phyloP scores from a whole-genome alignment of 495 filamentous ascomycete genomes.

The Penicillium longicatenatum region DNA sequence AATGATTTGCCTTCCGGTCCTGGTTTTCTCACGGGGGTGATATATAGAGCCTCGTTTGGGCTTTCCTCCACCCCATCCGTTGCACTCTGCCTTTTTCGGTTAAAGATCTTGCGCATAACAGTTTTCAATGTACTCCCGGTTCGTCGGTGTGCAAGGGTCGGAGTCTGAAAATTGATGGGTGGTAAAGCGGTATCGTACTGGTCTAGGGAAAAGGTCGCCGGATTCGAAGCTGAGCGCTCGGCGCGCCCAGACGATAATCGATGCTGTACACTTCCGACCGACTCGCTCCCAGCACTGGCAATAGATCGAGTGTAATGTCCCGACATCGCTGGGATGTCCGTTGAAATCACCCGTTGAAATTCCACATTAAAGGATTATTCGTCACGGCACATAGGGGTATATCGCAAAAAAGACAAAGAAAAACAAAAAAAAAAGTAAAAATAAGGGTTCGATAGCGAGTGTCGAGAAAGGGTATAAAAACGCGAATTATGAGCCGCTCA shows the following conservation, averaged over 20 bases:
- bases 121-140: conserved; percentile 49
- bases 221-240: conserved; percentile 23
- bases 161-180: conserved; percentile 26
- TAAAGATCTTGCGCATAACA: conserved; percentile 53
- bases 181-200: conserved; percentile 29
- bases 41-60: conserved; percentile 21
- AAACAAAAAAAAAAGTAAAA: conserved; percentile 2
- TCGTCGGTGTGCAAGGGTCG: conserved; percentile 35
- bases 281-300: conserved; percentile 28
- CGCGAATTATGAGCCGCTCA: conserved; percentile 17
- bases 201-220: conserved; percentile 24
- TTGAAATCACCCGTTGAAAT: neutral
- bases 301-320: conserved; percentile 20
- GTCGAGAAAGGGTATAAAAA: conserved; percentile 21
- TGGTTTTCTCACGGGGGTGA: conserved; percentile 2
- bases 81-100: conserved; percentile 43
- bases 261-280: conserved; percentile 12
- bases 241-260: conserved; percentile 19
- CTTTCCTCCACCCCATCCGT: conserved; percentile 35
- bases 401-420: conserved; percentile 10
- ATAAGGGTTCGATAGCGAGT: conserved; percentile 5
- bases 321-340: conserved; percentile 17
- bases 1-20: conserved; percentile 18
- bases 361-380: conserved; percentile 25
- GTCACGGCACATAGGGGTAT: conserved; percentile 25